Percentiles rank a stretch among this genome's conserved stretches.
Conservation (phyloP, 1,284 basidiomycete species). For the Apiotrichum gracile region DNA sequence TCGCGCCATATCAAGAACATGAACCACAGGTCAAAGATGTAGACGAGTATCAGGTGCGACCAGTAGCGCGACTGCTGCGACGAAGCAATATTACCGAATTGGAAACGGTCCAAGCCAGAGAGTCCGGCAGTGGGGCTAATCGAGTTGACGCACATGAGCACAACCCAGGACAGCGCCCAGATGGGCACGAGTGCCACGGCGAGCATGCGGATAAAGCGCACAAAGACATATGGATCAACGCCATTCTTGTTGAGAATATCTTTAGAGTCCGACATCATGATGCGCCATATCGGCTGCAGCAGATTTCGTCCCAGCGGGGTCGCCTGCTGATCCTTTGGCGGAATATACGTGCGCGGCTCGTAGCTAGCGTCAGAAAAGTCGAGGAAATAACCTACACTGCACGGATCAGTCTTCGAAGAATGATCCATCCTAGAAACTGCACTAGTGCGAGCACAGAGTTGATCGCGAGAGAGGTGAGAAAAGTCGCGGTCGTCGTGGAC, state of each 20-base stretch:
- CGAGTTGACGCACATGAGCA: conserved; percentile 60
- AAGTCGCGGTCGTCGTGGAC: conserved; percentile 58
- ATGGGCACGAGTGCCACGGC: conserved; percentile 62
- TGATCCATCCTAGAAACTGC: conserved; percentile 63
- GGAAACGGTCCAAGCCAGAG: conserved; percentile 52
- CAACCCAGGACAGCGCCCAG: conserved; percentile 56
- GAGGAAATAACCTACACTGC: conserved; percentile 29
- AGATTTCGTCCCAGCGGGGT: conserved; percentile 26
- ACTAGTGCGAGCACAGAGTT: conserved; percentile 53
- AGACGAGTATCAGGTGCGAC: conserved; percentile 49
- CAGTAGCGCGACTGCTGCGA: conserved; percentile 41
- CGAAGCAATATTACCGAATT: conserved; percentile 50
- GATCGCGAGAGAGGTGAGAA: conserved; percentile 62
- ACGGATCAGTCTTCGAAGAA: conserved; percentile 48
- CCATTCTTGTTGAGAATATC: conserved; percentile 50
- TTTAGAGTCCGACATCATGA: conserved; percentile 43
- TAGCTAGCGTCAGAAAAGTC: conserved; percentile 48
- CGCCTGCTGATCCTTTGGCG: conserved; percentile 41
- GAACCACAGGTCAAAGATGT: conserved; percentile 55
- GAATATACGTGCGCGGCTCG: conserved; percentile 65
- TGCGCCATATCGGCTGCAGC: conserved; percentile 35
- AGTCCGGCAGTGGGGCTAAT: background rate
- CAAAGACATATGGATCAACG: conserved; percentile 67
- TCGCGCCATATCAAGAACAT: conserved; percentile 64
- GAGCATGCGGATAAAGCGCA: conserved; percentile 60